phyloP scores from a whole-genome alignment of 176 grass and related monocot genomes.

The maize (Zea mays) region DNA sequence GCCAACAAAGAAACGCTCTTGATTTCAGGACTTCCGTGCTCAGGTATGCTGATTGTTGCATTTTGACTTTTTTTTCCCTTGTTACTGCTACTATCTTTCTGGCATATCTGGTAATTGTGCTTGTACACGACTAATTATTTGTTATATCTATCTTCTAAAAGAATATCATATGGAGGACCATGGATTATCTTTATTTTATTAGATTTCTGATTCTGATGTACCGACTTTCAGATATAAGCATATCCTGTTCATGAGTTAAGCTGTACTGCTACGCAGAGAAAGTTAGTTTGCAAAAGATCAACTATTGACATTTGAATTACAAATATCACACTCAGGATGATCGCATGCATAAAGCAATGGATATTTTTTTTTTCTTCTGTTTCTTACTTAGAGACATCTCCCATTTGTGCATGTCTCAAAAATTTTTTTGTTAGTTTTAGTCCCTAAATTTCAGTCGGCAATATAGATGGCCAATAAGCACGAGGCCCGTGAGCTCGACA shows the following conservation, averaged over 20 bases:
- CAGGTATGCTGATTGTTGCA: background rate
- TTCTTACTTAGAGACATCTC: background rate
- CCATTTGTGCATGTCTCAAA: background rate
- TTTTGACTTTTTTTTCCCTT: background rate
- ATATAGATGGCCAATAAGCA: too few species aligned
- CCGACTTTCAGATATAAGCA: conserved; percentile 17
- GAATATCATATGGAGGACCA: background rate
- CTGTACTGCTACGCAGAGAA: background rate
- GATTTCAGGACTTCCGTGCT: background rate
- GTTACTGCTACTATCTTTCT: background rate
- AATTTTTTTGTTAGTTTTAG: background rate
- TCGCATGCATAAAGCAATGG: background rate
- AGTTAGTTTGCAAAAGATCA: conserved; percentile 7
- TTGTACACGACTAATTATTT: background rate
- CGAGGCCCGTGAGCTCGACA: too few species aligned
- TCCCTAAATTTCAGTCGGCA: background rate
- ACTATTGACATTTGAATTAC: conserved; percentile 1
- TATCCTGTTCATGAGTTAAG: conserved; percentile 21
- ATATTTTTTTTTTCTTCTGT: background rate
- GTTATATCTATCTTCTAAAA: background rate
- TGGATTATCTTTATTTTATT: background rate
- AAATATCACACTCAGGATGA: conserved; percentile 28
- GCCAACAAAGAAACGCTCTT: background rate
- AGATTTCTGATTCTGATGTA: background rate
- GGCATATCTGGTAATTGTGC: background rate